Base-by-base conservation (phyloP, 495 filamentous ascomycete species). In the Aspergillus incahuasiensis region DNA sequence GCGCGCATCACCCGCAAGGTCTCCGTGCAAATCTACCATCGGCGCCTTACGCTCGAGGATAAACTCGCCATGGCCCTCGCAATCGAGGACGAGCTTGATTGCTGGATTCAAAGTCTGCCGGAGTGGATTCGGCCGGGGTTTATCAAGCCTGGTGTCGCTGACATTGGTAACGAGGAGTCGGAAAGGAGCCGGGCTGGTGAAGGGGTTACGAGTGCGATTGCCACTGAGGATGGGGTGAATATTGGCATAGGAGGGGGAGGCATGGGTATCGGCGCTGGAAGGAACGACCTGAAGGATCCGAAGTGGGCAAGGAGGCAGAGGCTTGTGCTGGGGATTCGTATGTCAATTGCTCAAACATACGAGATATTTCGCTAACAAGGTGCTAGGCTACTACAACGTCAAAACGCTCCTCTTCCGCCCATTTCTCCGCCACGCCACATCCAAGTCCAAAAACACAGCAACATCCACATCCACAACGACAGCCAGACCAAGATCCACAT, bases 11-110 rank as follows among this genome's bases (percentile, higher is more conserved):
- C 71, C 4, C 64, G 72, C 28, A 68, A 65, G 19, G 69, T 75
- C 5, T 75, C 72, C 12, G 59, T 75, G n/a, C 70, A 73, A 15
- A 73, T 75, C 9, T 75, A 75, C 40, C 72, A 73, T 50, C 68
- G 69, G 5, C 65, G 70, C 8, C 68, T 75, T 6, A 66, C 69
- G n/a, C 38, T 71, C 5, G 66, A 70, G 39, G 70, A 75, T 50
- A 73, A 73, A 45, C 57, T 75, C 3, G 66, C 69, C 28, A 40
- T 70, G 28, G 69, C 68, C 9, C 63, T 73, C 13, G 67, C 70
- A 30, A 69, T 74, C 25, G 68, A 73, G 49, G 59, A 63, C 32
- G 71, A 74, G 34, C 61, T 74, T 51, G 70, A 72, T 48, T 55
- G 55, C 16, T 74, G 71, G 71, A 66, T 75, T 24, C 63, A 63